Conservation (phyloP, 139 green algal genomes). For the Chlamydomonas eustigma region DNA sequence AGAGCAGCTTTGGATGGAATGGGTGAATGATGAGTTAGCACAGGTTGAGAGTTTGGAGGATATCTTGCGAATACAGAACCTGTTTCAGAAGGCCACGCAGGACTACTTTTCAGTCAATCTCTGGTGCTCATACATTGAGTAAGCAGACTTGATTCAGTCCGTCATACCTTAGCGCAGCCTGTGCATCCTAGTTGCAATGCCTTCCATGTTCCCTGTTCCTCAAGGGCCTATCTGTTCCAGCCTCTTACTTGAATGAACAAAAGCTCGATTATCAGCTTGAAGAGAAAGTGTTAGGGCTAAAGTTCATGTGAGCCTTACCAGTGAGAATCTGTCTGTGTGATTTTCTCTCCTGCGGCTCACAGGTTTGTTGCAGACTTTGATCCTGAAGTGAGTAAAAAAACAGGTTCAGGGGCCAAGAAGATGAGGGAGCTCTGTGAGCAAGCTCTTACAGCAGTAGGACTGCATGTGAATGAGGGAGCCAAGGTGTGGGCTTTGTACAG, state of each 20-base stretch:
- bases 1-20: constrained; percentile 75
- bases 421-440: constrained; percentile 57
- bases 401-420: constrained; percentile 21
- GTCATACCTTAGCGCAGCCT: too few species aligned
- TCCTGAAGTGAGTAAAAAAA: constrained; percentile 29
- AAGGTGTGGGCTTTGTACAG: constrained; percentile 57
- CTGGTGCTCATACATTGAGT: constrained; percentile 67
- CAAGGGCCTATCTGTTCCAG: too few species aligned
- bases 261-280: too few species aligned
- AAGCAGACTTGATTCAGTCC: too few species aligned
- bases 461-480: constrained; percentile 53
- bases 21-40: constrained; percentile 71
- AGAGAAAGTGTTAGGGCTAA: too few species aligned
- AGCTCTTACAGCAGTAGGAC: constrained; percentile 57
- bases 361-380: constrained; percentile 46
- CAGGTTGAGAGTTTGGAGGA: constrained; percentile 23
- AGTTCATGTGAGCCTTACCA: too few species aligned
- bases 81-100: constrained; percentile 47
- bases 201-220: too few species aligned
- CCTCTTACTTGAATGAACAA: too few species aligned
- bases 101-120: constrained; percentile 77
- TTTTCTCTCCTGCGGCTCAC: neutral
- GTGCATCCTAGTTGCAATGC: too few species aligned
- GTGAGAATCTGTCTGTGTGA: neutral
- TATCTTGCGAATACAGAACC: constrained; percentile 26